A percentile compares a stretch with the other conserved stretches of the same genome.
Conservation (phyloP, 352 stramenopile genomes). For the Phytophthora megakarya region DNA sequence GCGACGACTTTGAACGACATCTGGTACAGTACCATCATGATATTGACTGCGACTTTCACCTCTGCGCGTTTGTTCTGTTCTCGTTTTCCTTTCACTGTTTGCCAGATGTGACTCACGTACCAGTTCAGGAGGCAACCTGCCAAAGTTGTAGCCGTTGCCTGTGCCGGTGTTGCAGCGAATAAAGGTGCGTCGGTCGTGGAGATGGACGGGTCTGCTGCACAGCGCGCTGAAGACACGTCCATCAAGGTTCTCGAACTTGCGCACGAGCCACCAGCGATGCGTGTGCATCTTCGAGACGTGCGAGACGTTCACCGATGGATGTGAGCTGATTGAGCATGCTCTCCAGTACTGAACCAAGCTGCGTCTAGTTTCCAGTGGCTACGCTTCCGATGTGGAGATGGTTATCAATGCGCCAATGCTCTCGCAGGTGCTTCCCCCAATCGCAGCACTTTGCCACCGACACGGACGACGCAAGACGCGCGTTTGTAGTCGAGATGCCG, state of each 20-base stretch:
- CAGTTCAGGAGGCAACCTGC: background rate
- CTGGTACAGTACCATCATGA: background rate
- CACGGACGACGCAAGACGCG: background rate
- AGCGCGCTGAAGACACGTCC: no score
- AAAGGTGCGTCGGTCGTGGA: no score
- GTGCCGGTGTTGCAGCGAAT: background rate
- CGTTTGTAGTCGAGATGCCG: no score
- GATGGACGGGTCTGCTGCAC: no score
- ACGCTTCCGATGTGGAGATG: constrained; percentile 7
- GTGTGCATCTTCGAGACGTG: background rate
- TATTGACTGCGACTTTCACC: background rate
- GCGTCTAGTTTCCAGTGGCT: constrained; percentile 1
- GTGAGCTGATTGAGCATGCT: constrained; percentile 13
- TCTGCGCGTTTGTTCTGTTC: constrained; percentile 2
- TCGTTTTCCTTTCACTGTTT: background rate
- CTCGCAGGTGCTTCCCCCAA: background rate
- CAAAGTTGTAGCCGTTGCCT: background rate
- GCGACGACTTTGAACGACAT: background rate
- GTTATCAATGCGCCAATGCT: constrained; percentile 9
- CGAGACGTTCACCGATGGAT: no score
- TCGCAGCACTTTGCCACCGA: constrained; percentile 1
- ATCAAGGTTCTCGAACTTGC: no score
- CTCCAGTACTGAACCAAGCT: constrained; percentile 13
- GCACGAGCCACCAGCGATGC: no score
- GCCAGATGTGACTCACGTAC: background rate